Percentiles rank a stretch among this genome's conserved stretches.
phyloP scores from a whole-genome alignment of 2,329 filamentous ascomycete genomes.

The Amauroascus verrucosus region DNA sequence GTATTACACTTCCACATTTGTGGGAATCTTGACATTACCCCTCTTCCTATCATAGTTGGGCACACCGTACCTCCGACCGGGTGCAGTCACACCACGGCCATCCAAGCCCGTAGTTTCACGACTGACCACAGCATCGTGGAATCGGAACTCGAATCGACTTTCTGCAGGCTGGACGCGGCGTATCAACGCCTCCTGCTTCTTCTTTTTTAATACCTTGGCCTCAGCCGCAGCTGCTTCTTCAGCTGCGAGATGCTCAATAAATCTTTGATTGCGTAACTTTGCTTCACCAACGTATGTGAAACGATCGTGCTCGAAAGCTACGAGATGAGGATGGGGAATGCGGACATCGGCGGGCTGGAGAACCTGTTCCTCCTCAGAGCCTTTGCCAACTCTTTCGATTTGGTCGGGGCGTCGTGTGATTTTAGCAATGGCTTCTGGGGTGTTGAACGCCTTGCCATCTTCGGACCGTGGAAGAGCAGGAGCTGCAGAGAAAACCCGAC shows the following conservation, averaged over 20 bases:
- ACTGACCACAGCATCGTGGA: constrained; percentile 45
- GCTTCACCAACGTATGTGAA: constrained; percentile 28
- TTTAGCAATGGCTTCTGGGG: constrained; percentile 25
- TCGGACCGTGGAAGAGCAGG: constrained; percentile 26
- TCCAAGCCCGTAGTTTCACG: constrained; percentile 46
- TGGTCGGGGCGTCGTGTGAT: constrained; percentile 23
- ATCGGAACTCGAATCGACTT: constrained; percentile 50
- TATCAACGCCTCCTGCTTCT: constrained; percentile 36
- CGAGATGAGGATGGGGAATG: constrained; percentile 53
- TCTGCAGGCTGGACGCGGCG: constrained; percentile 37
- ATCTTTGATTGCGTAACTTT: constrained; percentile 27
- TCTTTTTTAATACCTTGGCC: constrained; percentile 31
- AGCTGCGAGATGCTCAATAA: constrained; percentile 36
- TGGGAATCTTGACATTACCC: constrained; percentile 54
- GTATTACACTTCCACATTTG: constrained; percentile 42
- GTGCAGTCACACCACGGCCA: constrained; percentile 44
- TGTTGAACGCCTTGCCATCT: constrained; percentile 24
- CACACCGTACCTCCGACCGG: constrained; percentile 52
- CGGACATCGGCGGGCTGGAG: constrained; percentile 53
- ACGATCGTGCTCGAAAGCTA: constrained; percentile 40
- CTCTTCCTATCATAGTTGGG: constrained; percentile 54
- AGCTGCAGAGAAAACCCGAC: constrained; percentile 47
- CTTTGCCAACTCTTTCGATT: constrained; percentile 37
- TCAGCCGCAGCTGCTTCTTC: constrained; percentile 33
- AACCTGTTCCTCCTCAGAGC: constrained; percentile 36